These are phyloP conservation scores for Chlamydomonas reinhardtii DNA, from an alignment of 163 green algal genomes.

Conservation along the genomic window DNA sequence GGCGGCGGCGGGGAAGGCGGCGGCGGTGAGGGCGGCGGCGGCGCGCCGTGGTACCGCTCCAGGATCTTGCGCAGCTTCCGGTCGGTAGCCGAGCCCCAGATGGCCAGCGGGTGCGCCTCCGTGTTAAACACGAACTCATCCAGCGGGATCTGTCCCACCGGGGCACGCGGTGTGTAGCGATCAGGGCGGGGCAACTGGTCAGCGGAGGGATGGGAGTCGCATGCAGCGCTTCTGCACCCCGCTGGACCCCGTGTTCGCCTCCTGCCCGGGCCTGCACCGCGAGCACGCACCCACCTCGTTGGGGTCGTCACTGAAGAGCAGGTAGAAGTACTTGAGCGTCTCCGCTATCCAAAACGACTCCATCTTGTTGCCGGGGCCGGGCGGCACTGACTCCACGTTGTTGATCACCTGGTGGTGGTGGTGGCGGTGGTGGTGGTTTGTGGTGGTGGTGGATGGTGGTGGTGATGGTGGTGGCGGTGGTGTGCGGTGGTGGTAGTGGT, in stretches of 20 bases:
- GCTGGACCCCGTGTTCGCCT: no score
- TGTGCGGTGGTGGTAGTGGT: background rate
- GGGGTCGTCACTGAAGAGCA: constrained; percentile 57
- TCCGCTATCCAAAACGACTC: constrained; percentile 96
- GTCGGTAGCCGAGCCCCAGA: constrained; percentile 61
- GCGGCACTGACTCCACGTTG: constrained; percentile 63
- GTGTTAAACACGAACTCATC: constrained; percentile 96
- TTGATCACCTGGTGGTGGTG: constrained; percentile 2
- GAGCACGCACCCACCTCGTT: constrained; percentile 18
- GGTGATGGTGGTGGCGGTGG: background rate
- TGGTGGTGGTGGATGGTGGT: no score
- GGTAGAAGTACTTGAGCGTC: constrained; percentile 97
- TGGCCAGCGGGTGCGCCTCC: constrained; percentile 91
- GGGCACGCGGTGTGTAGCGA: no score
- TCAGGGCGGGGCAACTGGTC: no score
- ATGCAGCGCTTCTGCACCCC: no score
- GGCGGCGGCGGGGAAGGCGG: no score
- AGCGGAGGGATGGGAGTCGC: no score
- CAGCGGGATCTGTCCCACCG: constrained; percentile 71
- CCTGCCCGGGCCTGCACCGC: no score
- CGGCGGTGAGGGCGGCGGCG: no score
- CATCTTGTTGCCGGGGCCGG: constrained; percentile 83
- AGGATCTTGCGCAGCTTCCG: background rate
- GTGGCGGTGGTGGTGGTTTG: no score
- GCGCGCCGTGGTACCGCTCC: no score